These are phyloP conservation scores for Tarenaya hassleriana DNA, from an alignment of 345 rosid species.

Conservation along the genomic window DNA sequence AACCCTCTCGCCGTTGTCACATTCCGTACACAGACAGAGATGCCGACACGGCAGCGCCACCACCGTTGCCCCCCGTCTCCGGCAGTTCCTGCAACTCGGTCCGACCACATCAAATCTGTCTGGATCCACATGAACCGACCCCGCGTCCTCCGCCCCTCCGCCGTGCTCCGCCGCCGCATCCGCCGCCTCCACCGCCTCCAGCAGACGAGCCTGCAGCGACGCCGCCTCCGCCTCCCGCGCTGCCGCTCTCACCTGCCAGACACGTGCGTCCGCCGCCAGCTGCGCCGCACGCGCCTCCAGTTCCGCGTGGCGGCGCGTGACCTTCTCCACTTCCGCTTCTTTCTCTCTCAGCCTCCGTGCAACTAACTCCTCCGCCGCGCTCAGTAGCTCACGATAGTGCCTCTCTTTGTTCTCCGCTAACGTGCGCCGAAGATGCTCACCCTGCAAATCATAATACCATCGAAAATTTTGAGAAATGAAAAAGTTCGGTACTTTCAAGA, in stretches of 20 bases:
- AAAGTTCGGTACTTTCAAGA: constrained; percentile 4
- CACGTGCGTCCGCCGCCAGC: constrained; percentile 65
- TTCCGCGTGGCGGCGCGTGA: constrained; percentile 68
- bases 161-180: constrained; percentile 19
- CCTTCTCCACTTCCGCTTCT: constrained; percentile 66
- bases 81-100: constrained; percentile 56
- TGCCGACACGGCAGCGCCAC: constrained; percentile 91
- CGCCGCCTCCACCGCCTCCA: too few species aligned
- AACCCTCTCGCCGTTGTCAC: too few species aligned
- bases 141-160: constrained; percentile 61
- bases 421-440: constrained; percentile 67
- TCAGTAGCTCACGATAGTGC: constrained; percentile 68
- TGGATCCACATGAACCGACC: constrained; percentile 77
- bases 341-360: constrained; percentile 54
- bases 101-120: constrained; percentile 41
- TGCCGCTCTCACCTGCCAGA: constrained; percentile 80
- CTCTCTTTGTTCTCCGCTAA: constrained; percentile 66
- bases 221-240: constrained; percentile 77
- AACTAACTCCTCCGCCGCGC: constrained; percentile 60
- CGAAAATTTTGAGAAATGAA: background rate
- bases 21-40: constrained; percentile 61
- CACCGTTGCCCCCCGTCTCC: constrained; percentile 56
- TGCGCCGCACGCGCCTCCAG: constrained; percentile 80
- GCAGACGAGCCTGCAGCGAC: constrained; percentile 65
- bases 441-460: constrained; percentile 24